Evolutionary conservation across 495 filamentous ascomycete genomes (phyloP).

Genomic region (Barbatosphaeria neglecta): DNA sequence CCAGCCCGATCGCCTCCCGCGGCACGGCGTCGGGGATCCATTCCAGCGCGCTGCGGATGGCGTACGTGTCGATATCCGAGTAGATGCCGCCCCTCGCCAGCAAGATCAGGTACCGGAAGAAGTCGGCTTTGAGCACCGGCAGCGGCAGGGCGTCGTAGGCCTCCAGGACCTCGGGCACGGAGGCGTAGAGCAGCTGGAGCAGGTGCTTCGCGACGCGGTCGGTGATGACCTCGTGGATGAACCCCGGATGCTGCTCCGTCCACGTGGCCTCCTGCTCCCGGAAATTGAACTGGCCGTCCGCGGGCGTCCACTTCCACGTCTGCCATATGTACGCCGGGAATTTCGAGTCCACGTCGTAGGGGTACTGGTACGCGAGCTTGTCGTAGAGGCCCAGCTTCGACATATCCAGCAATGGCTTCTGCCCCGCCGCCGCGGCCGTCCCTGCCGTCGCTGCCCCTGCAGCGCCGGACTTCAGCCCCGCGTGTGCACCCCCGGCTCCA

Average conservation of each 20-base stretch:
- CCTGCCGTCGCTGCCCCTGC: slow-evolving; percentile 10
- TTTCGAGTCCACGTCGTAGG: slow-evolving; percentile 74
- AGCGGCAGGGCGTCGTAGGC: slow-evolving; percentile 78
- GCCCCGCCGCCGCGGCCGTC: slow-evolving; percentile 12
- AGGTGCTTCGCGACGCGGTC: slow-evolving; percentile 74
- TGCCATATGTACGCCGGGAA: slow-evolving; percentile 99
- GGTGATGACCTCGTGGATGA: slow-evolving; percentile 94
- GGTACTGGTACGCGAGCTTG: slow-evolving; percentile 84
- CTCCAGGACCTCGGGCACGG: slow-evolving; percentile 83
- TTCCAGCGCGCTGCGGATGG: slow-evolving; percentile 67
- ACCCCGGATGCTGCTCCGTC: slow-evolving; percentile 79
- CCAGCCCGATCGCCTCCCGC: slow-evolving; percentile 62
- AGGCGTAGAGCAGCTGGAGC: slow-evolving; percentile 73
- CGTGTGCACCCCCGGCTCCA: not conserved
- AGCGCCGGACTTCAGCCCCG: not conserved
- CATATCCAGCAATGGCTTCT: slow-evolving; percentile 39
- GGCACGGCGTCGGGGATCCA: slow-evolving; percentile 80
- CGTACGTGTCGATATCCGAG: slow-evolving; percentile 89
- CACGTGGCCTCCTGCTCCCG: slow-evolving; percentile 80
- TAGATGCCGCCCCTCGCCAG: slow-evolving; percentile 92
- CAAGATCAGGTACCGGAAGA: slow-evolving; percentile 93
- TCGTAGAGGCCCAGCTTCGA: slow-evolving; percentile 60
- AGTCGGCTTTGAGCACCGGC: slow-evolving; percentile 89
- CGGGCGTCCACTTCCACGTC: slow-evolving; percentile 89
- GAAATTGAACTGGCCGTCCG: slow-evolving; percentile 68